These are phyloP conservation scores for Huntiella bhutanensis DNA, from an alignment of 2,329 filamentous ascomycete species.

Conservation along the genomic window DNA sequence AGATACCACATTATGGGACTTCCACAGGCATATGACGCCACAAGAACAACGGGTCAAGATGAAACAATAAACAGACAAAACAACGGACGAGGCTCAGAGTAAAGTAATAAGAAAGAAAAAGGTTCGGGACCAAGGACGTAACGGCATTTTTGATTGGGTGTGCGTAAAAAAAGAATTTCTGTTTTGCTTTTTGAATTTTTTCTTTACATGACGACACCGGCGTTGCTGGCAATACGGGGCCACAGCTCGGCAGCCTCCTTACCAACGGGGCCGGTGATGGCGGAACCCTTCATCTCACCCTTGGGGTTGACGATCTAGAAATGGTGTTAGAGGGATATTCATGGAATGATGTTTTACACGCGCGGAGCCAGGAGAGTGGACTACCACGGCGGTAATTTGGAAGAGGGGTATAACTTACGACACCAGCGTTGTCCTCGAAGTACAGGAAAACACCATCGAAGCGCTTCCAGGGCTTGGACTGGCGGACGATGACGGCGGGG, in stretches of 20 bases:
- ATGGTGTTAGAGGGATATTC: neutral
- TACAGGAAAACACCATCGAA: constrained; percentile 97
- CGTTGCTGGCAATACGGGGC: constrained; percentile 99
- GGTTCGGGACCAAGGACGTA: constrained; percentile 1
- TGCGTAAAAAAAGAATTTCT: constrained; percentile 13
- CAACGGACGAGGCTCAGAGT: neutral
- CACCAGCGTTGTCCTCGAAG: constrained; percentile 99
- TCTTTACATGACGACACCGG: constrained; percentile 97
- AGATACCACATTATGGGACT: no score
- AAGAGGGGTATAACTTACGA: constrained; percentile 43
- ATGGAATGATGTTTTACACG: no score
- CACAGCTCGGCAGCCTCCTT: constrained; percentile 99
- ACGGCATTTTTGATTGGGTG: constrained; percentile 1
- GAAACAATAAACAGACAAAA: neutral
- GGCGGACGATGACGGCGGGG: constrained; percentile 95
- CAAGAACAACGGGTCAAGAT: no score
- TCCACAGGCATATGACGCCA: no score
- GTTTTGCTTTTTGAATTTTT: constrained; percentile 13
- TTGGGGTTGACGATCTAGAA: constrained; percentile 96
- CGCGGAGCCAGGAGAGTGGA: neutral
- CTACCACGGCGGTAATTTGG: neutral
- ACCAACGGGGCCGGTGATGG: constrained; percentile 96
- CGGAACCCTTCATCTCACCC: constrained; percentile 99
- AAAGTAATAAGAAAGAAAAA: neutral
- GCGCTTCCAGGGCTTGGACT: constrained; percentile 98